Evolutionary conservation across 2,329 filamentous ascomycete species (phyloP).

Genomic region (Alternaria panax): DNA sequence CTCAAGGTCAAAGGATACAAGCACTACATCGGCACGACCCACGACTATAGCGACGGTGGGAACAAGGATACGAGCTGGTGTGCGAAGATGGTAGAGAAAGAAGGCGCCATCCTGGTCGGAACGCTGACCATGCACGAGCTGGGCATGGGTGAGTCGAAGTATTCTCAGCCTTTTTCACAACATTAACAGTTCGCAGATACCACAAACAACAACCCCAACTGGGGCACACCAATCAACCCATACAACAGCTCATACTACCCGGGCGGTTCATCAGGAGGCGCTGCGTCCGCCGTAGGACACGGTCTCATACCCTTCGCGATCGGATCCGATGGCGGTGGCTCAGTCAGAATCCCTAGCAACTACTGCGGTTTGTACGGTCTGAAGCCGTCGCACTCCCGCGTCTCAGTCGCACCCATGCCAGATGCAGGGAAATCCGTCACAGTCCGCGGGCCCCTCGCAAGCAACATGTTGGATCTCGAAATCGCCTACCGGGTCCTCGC

Average conservation of each 20-base stretch:
- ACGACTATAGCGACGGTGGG: slow-evolving; percentile 61
- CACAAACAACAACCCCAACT: slow-evolving; percentile 80
- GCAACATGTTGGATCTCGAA: slow-evolving; percentile 78
- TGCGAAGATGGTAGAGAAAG: slow-evolving; percentile 73
- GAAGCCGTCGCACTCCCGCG: slow-evolving; percentile 78
- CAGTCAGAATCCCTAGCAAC: slow-evolving; percentile 73
- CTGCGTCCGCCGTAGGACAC: slow-evolving; percentile 71
- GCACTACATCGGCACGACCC: slow-evolving; percentile 69
- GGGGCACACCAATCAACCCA: slow-evolving; percentile 79
- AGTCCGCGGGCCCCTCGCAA: slow-evolving; percentile 77
- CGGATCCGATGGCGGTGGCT: slow-evolving; percentile 76
- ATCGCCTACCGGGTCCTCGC: slow-evolving; percentile 84
- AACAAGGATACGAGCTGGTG: slow-evolving; percentile 71
- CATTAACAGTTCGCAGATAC: slow-evolving; percentile 62
- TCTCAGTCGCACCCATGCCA: slow-evolving; percentile 65
- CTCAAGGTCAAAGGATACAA: slow-evolving; percentile 74
- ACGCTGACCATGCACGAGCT: slow-evolving; percentile 84
- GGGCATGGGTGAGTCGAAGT: slow-evolving; percentile 64
- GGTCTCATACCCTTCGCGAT: slow-evolving; percentile 78
- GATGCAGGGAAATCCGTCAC: slow-evolving; percentile 68
- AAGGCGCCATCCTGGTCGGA: slow-evolving; percentile 76
- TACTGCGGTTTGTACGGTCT: slow-evolving; percentile 85
- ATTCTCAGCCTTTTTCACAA: neutral
- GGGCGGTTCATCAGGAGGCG: slow-evolving; percentile 81
- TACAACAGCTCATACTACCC: slow-evolving; percentile 79